Evolutionary conservation across 345 rosid genomes (phyloP).

Genomic region (Ricinus communis): DNA sequence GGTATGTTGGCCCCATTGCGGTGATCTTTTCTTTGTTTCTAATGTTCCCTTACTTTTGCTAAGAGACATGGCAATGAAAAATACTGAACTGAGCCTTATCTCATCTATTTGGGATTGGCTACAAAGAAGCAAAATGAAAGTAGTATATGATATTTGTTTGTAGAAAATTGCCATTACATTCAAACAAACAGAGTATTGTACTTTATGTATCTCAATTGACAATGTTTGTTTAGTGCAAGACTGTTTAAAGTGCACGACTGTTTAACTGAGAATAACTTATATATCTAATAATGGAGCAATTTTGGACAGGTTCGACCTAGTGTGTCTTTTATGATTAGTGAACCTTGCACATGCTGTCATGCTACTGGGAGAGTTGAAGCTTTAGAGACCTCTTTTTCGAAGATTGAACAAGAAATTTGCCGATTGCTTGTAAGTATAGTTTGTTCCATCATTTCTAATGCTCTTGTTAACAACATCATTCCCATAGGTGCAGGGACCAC

Average conservation of each 20-base stretch:
- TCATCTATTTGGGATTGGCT: not conserved
- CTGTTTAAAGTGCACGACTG: no score
- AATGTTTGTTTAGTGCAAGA: not conserved
- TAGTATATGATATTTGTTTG: not conserved
- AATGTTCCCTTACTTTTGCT: slow-evolving; percentile 7
- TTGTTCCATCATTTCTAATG: slow-evolving; percentile 5
- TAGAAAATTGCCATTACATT: no score
- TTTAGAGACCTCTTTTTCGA: slow-evolving; percentile 86
- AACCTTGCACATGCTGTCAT: slow-evolving; percentile 90
- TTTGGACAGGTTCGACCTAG: slow-evolving; percentile 89
- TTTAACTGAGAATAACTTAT: slow-evolving; percentile 4
- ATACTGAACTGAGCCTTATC: not conserved
- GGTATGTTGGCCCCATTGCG: slow-evolving; percentile 44
- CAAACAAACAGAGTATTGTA: no score
- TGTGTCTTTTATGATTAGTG: slow-evolving; percentile 92
- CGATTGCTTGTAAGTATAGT: slow-evolving; percentile 72
- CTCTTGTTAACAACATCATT: not conserved
- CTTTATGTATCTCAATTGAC: not conserved
- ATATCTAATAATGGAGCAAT: slow-evolving; percentile 15
- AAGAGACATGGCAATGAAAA: not conserved
- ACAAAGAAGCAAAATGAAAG: no score
- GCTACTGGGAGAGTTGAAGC: slow-evolving; percentile 99
- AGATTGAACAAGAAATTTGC: slow-evolving; percentile 92
- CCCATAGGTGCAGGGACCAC: not conserved
- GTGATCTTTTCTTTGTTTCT: slow-evolving; percentile 19